Base-by-base conservation (phyloP, 352 stramenopile species). In the Phytophthora melonis region DNA sequence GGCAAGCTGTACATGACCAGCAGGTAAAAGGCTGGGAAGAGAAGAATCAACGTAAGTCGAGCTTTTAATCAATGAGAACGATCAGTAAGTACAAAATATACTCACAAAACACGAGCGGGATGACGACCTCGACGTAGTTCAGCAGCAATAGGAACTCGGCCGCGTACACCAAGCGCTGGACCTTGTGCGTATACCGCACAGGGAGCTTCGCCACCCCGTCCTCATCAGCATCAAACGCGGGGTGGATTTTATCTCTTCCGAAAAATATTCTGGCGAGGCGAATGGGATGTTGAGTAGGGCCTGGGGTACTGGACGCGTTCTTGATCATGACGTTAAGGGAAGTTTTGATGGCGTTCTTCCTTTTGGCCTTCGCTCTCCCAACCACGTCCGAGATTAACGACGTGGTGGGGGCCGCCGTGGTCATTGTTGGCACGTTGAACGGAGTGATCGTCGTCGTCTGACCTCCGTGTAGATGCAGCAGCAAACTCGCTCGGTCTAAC, bases 61-160 rank as follows among this genome's bases (percentile, higher is more conserved):
- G 16, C 18, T 13, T 3, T 4, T 8, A 14, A 2, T 14, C n/a
- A 27, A 27, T 27, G 23, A 54, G 10, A 27, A 54, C 27, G 10
- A 30, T 10, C 47, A 54, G 18, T 6, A 16, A 45, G 30, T 36
- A 27, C 23, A 27, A 27, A 11, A 36, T 36, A 32, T 53, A 54
- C 47, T 54, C 19, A 54, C 47, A 54, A 54, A 54, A 54, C 11
- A 54, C 47, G 47, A 54, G 47, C n/a, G 47, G 47, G 10, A 54
- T 54, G 10, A 54, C 47, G 27, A 30, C 47, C 9, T 54, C 47
- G 19, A 54, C 47, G 47, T 54, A 54, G 47, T 54, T 54, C 0
- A 54, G 19, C 11, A 54, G 47, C 1, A 54, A 19, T 5, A 54
- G 8, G 30, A 54, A 54, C 47, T 54, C 47, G 1, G 47, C 47